Evolutionary conservation across 768 basidiomycete genomes (phyloP).

Genomic region (Rhodotorula graminis): DNA sequence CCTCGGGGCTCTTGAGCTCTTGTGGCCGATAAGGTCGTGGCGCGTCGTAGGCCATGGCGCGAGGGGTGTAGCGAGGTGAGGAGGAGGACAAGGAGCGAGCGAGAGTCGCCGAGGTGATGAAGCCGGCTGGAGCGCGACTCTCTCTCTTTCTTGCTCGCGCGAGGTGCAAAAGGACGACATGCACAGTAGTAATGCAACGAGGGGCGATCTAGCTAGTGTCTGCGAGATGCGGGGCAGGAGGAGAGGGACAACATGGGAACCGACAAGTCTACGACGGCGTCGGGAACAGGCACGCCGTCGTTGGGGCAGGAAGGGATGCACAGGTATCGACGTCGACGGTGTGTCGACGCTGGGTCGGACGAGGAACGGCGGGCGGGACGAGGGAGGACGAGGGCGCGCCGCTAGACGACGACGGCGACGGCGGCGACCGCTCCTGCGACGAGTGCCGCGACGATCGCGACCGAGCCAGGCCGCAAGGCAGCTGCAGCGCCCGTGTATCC

Average conservation of each 20-base stretch:
- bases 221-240: not conserved
- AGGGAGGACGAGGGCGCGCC: too few relatives aligned
- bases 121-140: too few relatives aligned
- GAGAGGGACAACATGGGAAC: not conserved
- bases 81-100: too few relatives aligned
- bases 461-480: not conserved
- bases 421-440: not conserved
- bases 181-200: too few relatives aligned
- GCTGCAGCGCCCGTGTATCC: constrained; percentile 3
- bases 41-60: not conserved
- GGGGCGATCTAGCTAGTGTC: not conserved
- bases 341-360: too few relatives aligned
- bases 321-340: too few relatives aligned
- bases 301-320: not conserved
- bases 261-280: too few relatives aligned
- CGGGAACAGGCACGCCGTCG: not conserved
- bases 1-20: not conserved
- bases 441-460: too few relatives aligned
- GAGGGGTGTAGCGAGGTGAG: not conserved
- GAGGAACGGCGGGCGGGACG: too few relatives aligned
- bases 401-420: not conserved
- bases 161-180: too few relatives aligned
- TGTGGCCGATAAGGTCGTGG: not conserved
- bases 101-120: too few relatives aligned
- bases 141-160: too few relatives aligned